Evolutionary conservation across 176 grass and related monocot genomes (phyloP).

Genomic region (Paspalum vaginatum): DNA sequence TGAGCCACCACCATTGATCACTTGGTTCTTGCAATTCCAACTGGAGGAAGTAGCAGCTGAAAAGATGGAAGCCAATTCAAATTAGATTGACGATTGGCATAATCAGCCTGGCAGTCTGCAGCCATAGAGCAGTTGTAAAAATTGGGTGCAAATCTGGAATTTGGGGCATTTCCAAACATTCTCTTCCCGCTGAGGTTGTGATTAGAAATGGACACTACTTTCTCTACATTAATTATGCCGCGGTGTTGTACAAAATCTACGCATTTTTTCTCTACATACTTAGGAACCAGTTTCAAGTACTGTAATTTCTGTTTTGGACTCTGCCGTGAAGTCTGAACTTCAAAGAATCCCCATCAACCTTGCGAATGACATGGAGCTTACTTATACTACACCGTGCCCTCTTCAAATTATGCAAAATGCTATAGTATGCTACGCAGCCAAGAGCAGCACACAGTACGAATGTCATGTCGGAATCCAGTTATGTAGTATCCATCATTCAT

Average conservation of each 20-base stretch:
- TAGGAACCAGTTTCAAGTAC: background rate
- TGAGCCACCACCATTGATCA: background rate
- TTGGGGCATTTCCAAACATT: background rate
- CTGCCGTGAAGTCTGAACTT: constrained; percentile 4
- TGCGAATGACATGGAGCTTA: background rate
- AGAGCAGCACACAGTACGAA: constrained; percentile 5
- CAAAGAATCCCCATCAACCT: background rate
- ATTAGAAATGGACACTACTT: background rate
- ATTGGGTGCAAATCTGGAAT: background rate
- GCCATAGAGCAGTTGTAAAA: background rate
- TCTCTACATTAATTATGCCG: background rate
- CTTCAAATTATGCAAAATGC: background rate
- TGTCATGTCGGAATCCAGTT: background rate
- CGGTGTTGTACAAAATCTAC: background rate
- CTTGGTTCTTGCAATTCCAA: background rate
- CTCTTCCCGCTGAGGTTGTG: background rate
- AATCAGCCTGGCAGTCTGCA: background rate
- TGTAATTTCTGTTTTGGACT: background rate
- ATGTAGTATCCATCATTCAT: constrained; percentile 17
- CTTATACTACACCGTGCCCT: background rate
- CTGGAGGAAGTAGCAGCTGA: background rate
- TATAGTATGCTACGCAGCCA: background rate
- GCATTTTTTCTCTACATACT: background rate
- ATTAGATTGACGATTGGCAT: background rate
- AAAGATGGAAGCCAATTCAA: constrained; percentile 4